Conservation (phyloP, 257 asterid genomes). For the Voacanga thouarsii region DNA sequence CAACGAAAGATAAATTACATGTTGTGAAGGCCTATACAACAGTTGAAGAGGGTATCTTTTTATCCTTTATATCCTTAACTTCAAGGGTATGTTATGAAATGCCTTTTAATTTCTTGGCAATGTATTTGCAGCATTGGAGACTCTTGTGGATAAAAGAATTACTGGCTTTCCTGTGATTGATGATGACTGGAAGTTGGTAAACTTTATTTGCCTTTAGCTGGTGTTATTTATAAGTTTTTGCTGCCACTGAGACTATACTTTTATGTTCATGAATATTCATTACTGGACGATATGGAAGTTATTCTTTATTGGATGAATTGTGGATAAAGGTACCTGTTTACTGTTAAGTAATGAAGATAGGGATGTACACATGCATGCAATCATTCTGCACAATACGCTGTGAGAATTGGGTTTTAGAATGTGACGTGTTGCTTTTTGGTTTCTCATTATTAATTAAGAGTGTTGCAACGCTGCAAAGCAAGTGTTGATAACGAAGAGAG, state of each 20-base stretch:
- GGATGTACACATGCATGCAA: neutral
- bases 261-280: neutral
- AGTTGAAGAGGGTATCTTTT: conserved; percentile 73
- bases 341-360: neutral
- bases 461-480: neutral
- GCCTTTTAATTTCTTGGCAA: conserved; percentile 10
- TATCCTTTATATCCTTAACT: conserved; percentile 3
- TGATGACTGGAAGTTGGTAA: conserved; percentile 92
- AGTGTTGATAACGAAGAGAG: no score
- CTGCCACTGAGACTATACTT: neutral
- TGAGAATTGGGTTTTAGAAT: neutral
- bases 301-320: neutral
- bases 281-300: neutral
- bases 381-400: neutral
- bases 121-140: conserved; percentile 61
- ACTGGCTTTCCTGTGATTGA: conserved; percentile 95
- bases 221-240: conserved; percentile 6
- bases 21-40: conserved; percentile 70
- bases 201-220: conserved; percentile 3
- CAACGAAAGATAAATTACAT: conserved; percentile 56
- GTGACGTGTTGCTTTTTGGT: neutral
- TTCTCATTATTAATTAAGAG: neutral
- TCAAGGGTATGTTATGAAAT: conserved; percentile 3
- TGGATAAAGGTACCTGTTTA: neutral
- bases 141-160: conserved; percentile 75